Conservation (phyloP, 2,329 filamentous ascomycete species). For the Neonectria faginata region DNA sequence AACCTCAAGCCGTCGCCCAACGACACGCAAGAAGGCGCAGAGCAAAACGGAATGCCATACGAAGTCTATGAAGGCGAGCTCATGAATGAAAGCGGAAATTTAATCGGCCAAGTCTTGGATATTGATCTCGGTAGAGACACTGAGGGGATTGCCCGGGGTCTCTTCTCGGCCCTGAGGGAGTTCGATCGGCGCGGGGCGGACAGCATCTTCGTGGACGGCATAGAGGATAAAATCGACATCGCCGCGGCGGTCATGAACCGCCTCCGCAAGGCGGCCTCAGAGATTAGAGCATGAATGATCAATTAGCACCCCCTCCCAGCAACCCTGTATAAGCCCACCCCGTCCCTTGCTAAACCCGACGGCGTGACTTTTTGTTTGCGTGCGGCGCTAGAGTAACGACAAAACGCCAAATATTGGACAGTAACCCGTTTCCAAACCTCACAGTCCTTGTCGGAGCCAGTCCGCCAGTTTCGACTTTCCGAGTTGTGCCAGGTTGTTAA, state of each 20-base stretch:
- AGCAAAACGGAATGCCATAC: slow-evolving; percentile 50
- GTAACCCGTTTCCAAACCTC: slow-evolving; percentile 42
- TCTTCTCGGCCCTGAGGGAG: slow-evolving; percentile 89
- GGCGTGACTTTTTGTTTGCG: slow-evolving; percentile 40
- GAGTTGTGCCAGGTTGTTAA: slow-evolving; percentile 93
- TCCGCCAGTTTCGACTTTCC: slow-evolving; percentile 93
- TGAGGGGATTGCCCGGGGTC: slow-evolving; percentile 81
- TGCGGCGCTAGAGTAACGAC: slow-evolving; percentile 47
- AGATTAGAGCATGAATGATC: slow-evolving; percentile 62
- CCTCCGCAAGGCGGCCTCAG: slow-evolving; percentile 79
- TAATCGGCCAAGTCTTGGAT: slow-evolving; percentile 68
- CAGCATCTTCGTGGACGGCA: slow-evolving; percentile 90
- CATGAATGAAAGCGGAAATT: slow-evolving; percentile 47
- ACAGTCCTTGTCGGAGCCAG: slow-evolving; percentile 87
- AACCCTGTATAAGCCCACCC: slow-evolving; percentile 41
- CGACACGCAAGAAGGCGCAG: slow-evolving; percentile 38
- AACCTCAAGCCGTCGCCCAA: slow-evolving; percentile 40
- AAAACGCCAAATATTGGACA: slow-evolving; percentile 43
- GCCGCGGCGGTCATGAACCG: slow-evolving; percentile 90
- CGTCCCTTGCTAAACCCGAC: slow-evolving; percentile 39
- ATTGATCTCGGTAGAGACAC: slow-evolving; percentile 78
- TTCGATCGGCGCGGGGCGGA: slow-evolving; percentile 84
- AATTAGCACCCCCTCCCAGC: slow-evolving; percentile 47
- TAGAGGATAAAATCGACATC: slow-evolving; percentile 81
- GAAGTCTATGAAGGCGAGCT: slow-evolving; percentile 58